Evolutionary conservation across 257 asterid genomes (phyloP).

Genomic region (Ilex aquifolium): DNA sequence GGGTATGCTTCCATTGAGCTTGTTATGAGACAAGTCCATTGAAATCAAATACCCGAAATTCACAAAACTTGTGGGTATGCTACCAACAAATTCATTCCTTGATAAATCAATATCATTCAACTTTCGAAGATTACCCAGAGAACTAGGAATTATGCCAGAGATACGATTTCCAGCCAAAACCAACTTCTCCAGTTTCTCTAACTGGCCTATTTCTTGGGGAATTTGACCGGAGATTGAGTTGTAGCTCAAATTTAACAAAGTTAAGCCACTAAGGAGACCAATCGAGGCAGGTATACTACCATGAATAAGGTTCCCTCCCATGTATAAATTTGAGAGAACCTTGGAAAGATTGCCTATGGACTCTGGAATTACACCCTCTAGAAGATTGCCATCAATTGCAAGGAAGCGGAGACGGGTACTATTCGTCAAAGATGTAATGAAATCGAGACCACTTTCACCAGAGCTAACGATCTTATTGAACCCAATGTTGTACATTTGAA

Average conservation of each 20-base stretch:
- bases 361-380: constrained; percentile 45
- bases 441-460: constrained; percentile 25
- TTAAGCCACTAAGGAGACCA: constrained; percentile 38
- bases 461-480: constrained; percentile 35
- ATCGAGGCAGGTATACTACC: constrained; percentile 49
- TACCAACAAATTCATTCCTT: constrained; percentile 37
- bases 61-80: constrained; percentile 29
- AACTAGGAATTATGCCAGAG: constrained; percentile 38
- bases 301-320: constrained; percentile 38
- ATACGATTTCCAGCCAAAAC: constrained; percentile 31
- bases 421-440: constrained; percentile 34
- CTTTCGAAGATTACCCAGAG: constrained; percentile 38
- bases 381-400: constrained; percentile 39
- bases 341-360: constrained; percentile 52
- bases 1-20: constrained; percentile 46
- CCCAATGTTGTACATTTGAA: constrained; percentile 50
- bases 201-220: constrained; percentile 41
- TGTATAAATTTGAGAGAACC: constrained; percentile 28
- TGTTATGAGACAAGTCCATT: constrained; percentile 44
- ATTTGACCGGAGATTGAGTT: constrained; percentile 38
- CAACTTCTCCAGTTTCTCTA: constrained; percentile 29
- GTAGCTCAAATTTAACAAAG: constrained; percentile 28
- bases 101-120: constrained; percentile 46
- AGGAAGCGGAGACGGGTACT: constrained; percentile 43
- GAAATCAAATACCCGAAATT: constrained; percentile 29